phyloP scores from a whole-genome alignment of 2,329 filamentous ascomycete genomes.

The Colletotrichum zoysiae region DNA sequence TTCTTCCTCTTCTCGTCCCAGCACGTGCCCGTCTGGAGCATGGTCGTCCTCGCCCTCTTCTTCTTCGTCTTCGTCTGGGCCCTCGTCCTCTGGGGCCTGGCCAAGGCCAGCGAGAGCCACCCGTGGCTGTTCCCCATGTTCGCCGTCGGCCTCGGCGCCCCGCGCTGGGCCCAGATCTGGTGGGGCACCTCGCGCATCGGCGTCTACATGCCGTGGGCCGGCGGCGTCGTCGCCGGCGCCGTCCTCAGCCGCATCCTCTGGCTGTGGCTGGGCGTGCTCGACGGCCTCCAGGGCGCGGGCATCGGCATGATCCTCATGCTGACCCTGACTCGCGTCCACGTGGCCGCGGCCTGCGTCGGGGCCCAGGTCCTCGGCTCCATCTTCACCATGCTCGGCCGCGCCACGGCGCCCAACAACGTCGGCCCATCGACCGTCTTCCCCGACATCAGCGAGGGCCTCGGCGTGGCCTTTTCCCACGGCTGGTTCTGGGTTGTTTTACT shows the following conservation, averaged over 20 bases:
- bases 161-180: conserved; percentile 76
- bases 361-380: conserved; percentile 73
- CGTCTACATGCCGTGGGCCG: conserved; percentile 73
- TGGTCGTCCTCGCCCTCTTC: conserved; percentile 67
- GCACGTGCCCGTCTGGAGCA: conserved; percentile 67
- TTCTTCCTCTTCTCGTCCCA: conserved; percentile 71
- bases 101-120: conserved; percentile 68
- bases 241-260: conserved; percentile 64
- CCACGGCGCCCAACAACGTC: conserved; percentile 70
- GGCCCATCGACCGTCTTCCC: conserved; percentile 74
- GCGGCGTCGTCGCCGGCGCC: conserved; percentile 65
- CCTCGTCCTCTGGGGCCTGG: conserved; percentile 63
- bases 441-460: conserved; percentile 64
- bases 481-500: conserved; percentile 73
- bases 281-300: conserved; percentile 74
- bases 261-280: conserved; percentile 76
- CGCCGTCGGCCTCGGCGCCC: conserved; percentile 74
- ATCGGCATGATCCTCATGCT: conserved; percentile 77
- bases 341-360: conserved; percentile 70
- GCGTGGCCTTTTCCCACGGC: conserved; percentile 59
- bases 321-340: conserved; percentile 74
- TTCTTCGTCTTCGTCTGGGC: conserved; percentile 70
- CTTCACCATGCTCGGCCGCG: conserved; percentile 72
- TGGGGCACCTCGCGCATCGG: conserved; percentile 73
- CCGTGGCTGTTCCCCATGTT: conserved; percentile 77